Base-by-base conservation (phyloP, 441 rosid genomes). In the Erodium chrysanthum region DNA sequence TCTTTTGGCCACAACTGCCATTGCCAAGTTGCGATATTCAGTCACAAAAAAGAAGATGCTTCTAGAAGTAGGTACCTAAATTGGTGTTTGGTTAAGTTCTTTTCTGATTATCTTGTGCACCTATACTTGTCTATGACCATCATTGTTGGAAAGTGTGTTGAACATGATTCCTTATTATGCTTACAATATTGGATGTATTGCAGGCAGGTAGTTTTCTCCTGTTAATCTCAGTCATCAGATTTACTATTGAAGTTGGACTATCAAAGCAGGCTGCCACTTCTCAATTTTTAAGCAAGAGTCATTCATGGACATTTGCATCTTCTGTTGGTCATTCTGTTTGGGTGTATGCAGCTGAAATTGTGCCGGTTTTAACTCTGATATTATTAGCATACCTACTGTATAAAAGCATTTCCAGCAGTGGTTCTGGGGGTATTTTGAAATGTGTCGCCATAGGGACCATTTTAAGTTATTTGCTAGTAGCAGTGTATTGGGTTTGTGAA, bases 261-360 rank as follows among this genome's bases (percentile, higher is more conserved):
- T 84, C 91, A 73, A 91, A 91, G 84, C 99, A 94, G 85, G 99
- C 99, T 75, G 92, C 91, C 52, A 87, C 92, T 73, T 89, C 99
- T 70, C 80, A 79, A 54, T 91, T 91, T 78, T 74, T 91, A 88
- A 82, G 76, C 68, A 81, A 69, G 69, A 88, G 89, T 64, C 77
- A 93, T 73, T 85, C 98, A 17, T 88, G 92, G 96, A 76, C 83
- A 82, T 82, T 82, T 66, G 90, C 89, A 42, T 68, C 90, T 75
- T 74, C 80, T 60, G 70, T 76, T 60, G 84, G 83, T 69, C 85
- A 85, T 82, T 81, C 82, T 25, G 18, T 80, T 52, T 80, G 90
- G 90, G 81, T 71, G 9, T 76, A 72, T 68, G 33, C 78, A 50
- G 70, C 80, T 68, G 91, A 94, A 74, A 71, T 82, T 70, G 77